phyloP scores from a whole-genome alignment of 805 yeast genomes.

The Cyberlindnera xishuangbannaensis region DNA sequence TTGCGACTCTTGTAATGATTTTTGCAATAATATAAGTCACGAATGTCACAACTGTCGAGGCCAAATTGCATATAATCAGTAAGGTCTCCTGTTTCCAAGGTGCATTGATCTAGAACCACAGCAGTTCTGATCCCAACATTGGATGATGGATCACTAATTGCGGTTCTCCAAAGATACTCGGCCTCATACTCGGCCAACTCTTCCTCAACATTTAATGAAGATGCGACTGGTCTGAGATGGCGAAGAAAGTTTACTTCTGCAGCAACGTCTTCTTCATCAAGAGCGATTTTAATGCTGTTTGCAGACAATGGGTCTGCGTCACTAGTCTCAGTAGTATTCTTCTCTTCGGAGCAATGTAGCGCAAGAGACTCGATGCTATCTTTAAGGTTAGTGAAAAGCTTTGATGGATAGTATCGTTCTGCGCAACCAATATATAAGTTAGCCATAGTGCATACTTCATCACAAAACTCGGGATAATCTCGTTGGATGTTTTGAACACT shows the following conservation, averaged over 20 bases:
- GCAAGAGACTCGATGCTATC: too few relatives aligned
- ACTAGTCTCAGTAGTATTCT: too few relatives aligned
- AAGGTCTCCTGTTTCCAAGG: slow-evolving; percentile 11
- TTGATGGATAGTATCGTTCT: too few relatives aligned
- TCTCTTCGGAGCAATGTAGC: too few relatives aligned
- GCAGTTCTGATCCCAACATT: slow-evolving; percentile 5
- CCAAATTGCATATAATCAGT: slow-evolving; percentile 13
- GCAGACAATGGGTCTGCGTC: too few relatives aligned
- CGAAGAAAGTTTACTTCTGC: slow-evolving; percentile 8
- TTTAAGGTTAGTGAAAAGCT: too few relatives aligned
- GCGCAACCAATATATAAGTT: too few relatives aligned
- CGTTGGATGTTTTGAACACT: too few relatives aligned
- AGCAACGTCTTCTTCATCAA: slow-evolving; percentile 13
- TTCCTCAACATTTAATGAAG: slow-evolving; percentile 5
- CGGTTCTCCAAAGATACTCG: slow-evolving; percentile 12
- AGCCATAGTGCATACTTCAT: too few relatives aligned
- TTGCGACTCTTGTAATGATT: slow-evolving; percentile 15
- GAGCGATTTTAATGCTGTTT: too few relatives aligned
- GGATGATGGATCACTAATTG: slow-evolving; percentile 1
- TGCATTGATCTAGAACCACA: slow-evolving; percentile 20
- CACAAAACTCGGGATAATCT: too few relatives aligned
- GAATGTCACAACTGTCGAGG: slow-evolving; percentile 23
- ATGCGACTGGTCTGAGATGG: slow-evolving; percentile 13
- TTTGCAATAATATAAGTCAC: slow-evolving; percentile 21
- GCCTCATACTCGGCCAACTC: slow-evolving; percentile 15